These are phyloP conservation scores for Pseudognaphalium luteoalbum DNA, from an alignment of 129 eudicot species.

Conservation along the genomic window DNA sequence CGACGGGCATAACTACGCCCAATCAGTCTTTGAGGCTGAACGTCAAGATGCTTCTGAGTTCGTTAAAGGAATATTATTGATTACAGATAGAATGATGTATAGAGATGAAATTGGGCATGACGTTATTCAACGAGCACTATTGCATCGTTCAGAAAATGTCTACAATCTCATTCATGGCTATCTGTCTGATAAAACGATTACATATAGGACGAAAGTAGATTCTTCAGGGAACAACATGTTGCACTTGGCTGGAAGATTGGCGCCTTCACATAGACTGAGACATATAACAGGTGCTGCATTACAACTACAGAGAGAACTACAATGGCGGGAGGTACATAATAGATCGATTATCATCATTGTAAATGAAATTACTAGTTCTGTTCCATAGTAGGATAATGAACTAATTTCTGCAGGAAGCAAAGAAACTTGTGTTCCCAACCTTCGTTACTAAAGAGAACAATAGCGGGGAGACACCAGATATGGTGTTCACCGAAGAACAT, in stretches of 20 bases:
- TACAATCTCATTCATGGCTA: slow-evolving; percentile 18
- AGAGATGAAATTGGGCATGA: slow-evolving; percentile 4
- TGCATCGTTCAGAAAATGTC: slow-evolving; percentile 24
- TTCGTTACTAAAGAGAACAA: slow-evolving; percentile 20
- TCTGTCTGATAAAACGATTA: too few relatives aligned
- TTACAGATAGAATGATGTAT: neutral
- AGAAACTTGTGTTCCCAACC: slow-evolving; percentile 19
- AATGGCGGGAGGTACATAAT: slow-evolving; percentile 32
- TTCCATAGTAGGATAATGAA: neutral
- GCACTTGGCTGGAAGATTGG: slow-evolving; percentile 30
- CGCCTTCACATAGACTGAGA: slow-evolving; percentile 14
- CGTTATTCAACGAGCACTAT: slow-evolving; percentile 27
- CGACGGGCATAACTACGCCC: neutral
- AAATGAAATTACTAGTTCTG: too few relatives aligned
- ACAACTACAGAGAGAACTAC: slow-evolving; percentile 34
- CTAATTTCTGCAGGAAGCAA: slow-evolving; percentile 15
- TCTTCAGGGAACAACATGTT: slow-evolving; percentile 24
- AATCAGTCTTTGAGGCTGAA: slow-evolving; percentile 31
- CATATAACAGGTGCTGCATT: slow-evolving; percentile 27
- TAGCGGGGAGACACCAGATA: slow-evolving; percentile 24
- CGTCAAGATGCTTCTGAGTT: slow-evolving; percentile 21
- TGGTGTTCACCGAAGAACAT: slow-evolving; percentile 31
- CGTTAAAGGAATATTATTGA: slow-evolving; percentile 15
- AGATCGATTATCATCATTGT: too few relatives aligned
- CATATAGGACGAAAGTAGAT: slow-evolving; percentile 5